Conservation (phyloP, 1,139 yeast genomes). For the Citeromyces siamensis region DNA sequence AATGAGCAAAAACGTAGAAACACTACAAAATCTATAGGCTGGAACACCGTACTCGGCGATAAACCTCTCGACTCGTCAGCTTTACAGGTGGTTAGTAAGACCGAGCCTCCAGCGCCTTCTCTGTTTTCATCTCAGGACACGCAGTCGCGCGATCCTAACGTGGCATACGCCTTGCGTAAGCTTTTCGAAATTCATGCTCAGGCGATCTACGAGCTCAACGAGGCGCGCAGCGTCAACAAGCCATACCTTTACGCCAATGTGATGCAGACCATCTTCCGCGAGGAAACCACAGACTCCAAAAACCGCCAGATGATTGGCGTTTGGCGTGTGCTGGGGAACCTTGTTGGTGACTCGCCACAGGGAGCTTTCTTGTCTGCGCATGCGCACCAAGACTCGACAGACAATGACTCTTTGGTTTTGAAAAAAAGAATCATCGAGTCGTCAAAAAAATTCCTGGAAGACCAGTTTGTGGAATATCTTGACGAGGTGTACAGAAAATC, state of each 20-base stretch:
- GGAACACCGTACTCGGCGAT: not conserved
- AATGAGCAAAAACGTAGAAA: not conserved
- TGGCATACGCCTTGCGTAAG: slow-evolving; percentile 25
- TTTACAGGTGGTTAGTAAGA: not conserved
- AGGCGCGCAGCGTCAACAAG: slow-evolving; percentile 41
- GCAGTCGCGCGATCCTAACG: slow-evolving; percentile 12
- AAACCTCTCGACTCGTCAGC: not conserved
- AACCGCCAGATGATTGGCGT: slow-evolving; percentile 54
- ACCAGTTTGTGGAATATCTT: slow-evolving; percentile 65
- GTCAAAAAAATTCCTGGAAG: slow-evolving; percentile 53
- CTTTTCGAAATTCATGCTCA: slow-evolving; percentile 68
- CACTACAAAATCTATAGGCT: not conserved
- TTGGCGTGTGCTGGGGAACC: slow-evolving; percentile 34
- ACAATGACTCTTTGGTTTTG: slow-evolving; percentile 20
- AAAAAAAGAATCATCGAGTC: slow-evolving; percentile 39
- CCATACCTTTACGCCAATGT: slow-evolving; percentile 38
- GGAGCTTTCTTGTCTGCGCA: slow-evolving; percentile 27
- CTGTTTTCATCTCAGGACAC: not conserved
- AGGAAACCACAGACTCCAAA: slow-evolving; percentile 33
- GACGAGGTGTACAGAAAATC: slow-evolving; percentile 54
- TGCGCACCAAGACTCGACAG: slow-evolving; percentile 27
- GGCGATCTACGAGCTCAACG: slow-evolving; percentile 57
- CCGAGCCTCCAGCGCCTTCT: too few relatives aligned
- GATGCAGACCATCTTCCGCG: slow-evolving; percentile 40
- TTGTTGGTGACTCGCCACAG: slow-evolving; percentile 10